These are phyloP conservation scores for Trametes sp. DNA, from an alignment of 1,284 basidiomycete species.

Conservation along the genomic window DNA sequence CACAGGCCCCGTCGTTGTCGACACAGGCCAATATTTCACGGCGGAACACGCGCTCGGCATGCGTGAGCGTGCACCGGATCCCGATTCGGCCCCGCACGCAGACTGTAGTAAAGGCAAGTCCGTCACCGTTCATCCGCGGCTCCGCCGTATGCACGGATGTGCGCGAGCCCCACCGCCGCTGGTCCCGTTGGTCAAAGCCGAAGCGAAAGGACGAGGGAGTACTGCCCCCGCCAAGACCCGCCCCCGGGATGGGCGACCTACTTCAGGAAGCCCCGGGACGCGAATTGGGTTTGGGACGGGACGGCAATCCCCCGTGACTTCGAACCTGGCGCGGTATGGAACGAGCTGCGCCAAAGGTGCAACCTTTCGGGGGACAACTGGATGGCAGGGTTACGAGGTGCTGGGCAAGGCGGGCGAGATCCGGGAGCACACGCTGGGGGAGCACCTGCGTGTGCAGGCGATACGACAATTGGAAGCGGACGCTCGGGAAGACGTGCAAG, in stretches of 20 bases:
- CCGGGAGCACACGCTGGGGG: conserved; percentile 24
- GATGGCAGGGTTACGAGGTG: conserved; percentile 19
- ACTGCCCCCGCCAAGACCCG: not conserved
- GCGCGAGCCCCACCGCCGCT: not conserved
- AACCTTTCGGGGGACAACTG: not conserved
- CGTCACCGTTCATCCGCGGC: not conserved
- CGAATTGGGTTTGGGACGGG: conserved; percentile 11
- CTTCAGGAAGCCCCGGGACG: not conserved
- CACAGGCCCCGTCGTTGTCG: too few relatives aligned
- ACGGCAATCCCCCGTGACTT: conserved; percentile 5
- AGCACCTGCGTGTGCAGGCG: conserved; percentile 6
- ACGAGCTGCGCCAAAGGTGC: conserved; percentile 13
- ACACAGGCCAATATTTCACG: too few relatives aligned
- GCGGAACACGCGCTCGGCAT: too few relatives aligned
- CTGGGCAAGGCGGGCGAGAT: conserved; percentile 12
- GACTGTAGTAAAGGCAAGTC: not conserved
- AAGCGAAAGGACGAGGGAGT: not conserved
- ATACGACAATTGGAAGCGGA: conserved; percentile 14
- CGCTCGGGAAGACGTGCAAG: conserved; percentile 17
- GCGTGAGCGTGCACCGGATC: too few relatives aligned
- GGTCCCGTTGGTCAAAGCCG: too few relatives aligned
- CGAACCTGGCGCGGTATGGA: conserved; percentile 15
- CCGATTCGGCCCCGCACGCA: not conserved
- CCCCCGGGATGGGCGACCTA: not conserved
- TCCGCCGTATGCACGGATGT: not conserved